Evolutionary conservation across 2,329 filamentous ascomycete genomes (phyloP), one percentile per base, ranked within the genome.

Genomic region (Sarocladium strictum): DNA sequence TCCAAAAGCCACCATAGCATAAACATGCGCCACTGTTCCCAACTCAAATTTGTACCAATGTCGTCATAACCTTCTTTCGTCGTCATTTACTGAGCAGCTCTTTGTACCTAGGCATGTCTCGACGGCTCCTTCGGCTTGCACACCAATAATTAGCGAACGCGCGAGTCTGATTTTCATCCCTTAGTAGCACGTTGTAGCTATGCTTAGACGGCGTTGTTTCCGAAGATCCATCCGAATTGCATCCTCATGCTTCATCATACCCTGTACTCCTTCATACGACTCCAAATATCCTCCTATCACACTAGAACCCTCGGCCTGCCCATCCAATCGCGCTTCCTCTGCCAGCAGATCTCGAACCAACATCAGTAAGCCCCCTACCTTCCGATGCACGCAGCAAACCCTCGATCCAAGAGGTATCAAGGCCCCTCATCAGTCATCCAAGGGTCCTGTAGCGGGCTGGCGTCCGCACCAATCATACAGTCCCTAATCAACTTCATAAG

Each of bases 351-450:
- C 17, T 17, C n/a, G 3, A 4, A 24, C 3, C 43, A 15, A 15
- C 12, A 17, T 24, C 14, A 6, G 3, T 4, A 29, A 15, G 24
- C 43, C 43, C 43, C 43, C 29, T 24, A 29, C n/a, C 17, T 51
- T 29, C 21, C 47, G 47, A 35, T 51, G 47, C 26, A 35, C 47
- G 35, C 47, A 12, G 47, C 47, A 51, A 51, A 51, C 27, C 21
- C 47, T 35, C 47, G 47, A 51, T 35, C 47, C 19, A 33, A 27
- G 27, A 29, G 23, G n/a, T 51, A 15, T 27, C 23, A 9, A 27
- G n/a, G 24, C 26, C 43, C 43, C 43, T 49, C 43, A 17, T 32
- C 26, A 33, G 23, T n/a, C 3, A 10, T 5, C 23, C n/a, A 23
- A 51, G 47, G 47, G 47, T 33, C 27, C 27, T 27, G 15, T 9